These are phyloP conservation scores for Kodamaea ohmeri DNA, from an alignment of 1,139 yeast species.

Conservation along the genomic window DNA sequence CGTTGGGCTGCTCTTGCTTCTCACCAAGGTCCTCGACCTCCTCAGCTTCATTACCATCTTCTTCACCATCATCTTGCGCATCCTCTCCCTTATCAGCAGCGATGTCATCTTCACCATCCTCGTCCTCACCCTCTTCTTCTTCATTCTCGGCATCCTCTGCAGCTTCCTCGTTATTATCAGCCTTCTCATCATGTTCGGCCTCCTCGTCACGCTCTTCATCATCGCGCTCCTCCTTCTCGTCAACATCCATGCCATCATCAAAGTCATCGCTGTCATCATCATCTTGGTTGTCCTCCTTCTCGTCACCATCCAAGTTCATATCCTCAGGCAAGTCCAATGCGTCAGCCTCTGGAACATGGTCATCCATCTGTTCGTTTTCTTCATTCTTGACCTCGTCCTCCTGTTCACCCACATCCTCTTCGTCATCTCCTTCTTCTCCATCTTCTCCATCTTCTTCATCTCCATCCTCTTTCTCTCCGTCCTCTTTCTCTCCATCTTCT, in stretches of 20 bases:
- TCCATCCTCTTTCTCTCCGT: slow-evolving; percentile 30
- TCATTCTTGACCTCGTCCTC: slow-evolving; percentile 75
- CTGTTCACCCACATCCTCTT: slow-evolving; percentile 73
- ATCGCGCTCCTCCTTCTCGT: slow-evolving; percentile 21
- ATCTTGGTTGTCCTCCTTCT: slow-evolving; percentile 51
- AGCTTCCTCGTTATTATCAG: slow-evolving; percentile 15
- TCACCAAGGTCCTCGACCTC: slow-evolving; percentile 29
- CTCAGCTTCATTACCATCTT: slow-evolving; percentile 30
- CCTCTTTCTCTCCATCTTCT: slow-evolving; percentile 30
- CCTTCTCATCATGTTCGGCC: slow-evolving; percentile 16
- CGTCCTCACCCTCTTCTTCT: slow-evolving; percentile 12
- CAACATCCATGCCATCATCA: slow-evolving; percentile 20
- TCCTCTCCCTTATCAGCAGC: slow-evolving; percentile 23
- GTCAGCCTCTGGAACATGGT: slow-evolving; percentile 75
- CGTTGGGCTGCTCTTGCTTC: slow-evolving; percentile 19
- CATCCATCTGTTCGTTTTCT: slow-evolving; percentile 68
- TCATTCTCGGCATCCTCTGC: slow-evolving; percentile 13
- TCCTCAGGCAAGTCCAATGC: slow-evolving; percentile 85
- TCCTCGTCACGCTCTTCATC: slow-evolving; percentile 17
- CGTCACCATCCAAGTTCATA: slow-evolving; percentile 71
- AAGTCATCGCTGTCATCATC: slow-evolving; percentile 30
- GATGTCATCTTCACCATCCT: slow-evolving; percentile 19
- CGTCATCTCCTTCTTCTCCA: slow-evolving; percentile 47
- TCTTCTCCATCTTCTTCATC: slow-evolving; percentile 30
- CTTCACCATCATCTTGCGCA: slow-evolving; percentile 26